phyloP scores from a whole-genome alignment of 495 filamentous ascomycete species.

The Copromyces sp. region DNA sequence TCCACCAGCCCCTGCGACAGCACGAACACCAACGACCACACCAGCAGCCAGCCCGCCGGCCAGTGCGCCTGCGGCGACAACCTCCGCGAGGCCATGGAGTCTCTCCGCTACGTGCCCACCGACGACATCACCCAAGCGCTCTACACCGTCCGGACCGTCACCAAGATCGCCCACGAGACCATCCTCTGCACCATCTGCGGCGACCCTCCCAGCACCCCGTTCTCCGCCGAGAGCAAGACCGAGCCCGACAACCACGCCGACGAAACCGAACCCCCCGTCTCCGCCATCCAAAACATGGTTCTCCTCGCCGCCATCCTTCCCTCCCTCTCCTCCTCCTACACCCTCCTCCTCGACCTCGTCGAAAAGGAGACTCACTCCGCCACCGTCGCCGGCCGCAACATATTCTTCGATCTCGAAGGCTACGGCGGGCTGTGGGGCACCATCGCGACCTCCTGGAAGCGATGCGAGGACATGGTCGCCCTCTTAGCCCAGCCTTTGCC shows the following conservation, averaged over 20 bases:
- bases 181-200: constrained; percentile 51
- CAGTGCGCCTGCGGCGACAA: constrained; percentile 29
- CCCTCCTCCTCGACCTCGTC: constrained; percentile 33
- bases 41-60: background rate
- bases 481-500: constrained; percentile 30
- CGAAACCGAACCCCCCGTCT: constrained; percentile 21
- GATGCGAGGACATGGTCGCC: background rate
- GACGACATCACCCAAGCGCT: constrained; percentile 36
- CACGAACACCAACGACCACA: background rate
- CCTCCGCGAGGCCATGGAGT: constrained; percentile 36
- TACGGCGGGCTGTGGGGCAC: constrained; percentile 38
- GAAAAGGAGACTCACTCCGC: constrained; percentile 33
- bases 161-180: constrained; percentile 44
- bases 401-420: constrained; percentile 31
- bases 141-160: constrained; percentile 46
- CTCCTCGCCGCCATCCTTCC: constrained; percentile 55
- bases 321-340: constrained; percentile 50
- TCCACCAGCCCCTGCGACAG: background rate
- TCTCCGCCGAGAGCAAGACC: constrained; percentile 14
- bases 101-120: constrained; percentile 34
- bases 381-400: constrained; percentile 24
- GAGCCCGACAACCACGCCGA: constrained; percentile 16
- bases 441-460: constrained; percentile 1
- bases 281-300: constrained; percentile 53
- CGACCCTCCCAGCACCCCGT: constrained; percentile 22